phyloP scores from a whole-genome alignment of 148 eudicot genomes.

The Pharnaceum exiguum region DNA sequence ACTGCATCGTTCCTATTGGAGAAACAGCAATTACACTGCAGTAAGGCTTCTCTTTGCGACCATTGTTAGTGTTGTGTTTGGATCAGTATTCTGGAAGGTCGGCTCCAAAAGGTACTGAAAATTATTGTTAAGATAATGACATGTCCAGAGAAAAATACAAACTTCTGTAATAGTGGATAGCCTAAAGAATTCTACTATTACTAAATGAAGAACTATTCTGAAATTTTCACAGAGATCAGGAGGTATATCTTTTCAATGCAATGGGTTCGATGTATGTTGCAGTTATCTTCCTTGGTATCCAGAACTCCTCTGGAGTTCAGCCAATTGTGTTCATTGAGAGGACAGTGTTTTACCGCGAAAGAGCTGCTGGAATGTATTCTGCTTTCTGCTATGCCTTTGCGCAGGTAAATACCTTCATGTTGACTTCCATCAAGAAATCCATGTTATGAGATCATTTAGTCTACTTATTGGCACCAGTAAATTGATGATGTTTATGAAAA shows the following conservation, averaged over 20 bases:
- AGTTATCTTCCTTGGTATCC: conserved; percentile 29
- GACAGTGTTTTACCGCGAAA: conserved; percentile 38
- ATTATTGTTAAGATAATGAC: not conserved
- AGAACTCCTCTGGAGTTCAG: conserved; percentile 30
- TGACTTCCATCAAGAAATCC: no score
- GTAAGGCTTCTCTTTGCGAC: conserved; percentile 25
- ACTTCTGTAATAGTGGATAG: not conserved
- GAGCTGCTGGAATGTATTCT: conserved; percentile 28
- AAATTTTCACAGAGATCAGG: conserved; percentile 10
- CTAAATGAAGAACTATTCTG: no score
- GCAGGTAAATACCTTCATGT: conserved; percentile 29
- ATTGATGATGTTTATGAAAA: no score
- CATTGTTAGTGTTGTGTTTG: conserved; percentile 27
- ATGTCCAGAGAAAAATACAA: not conserved
- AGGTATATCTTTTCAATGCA: conserved; percentile 30
- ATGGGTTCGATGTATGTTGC: conserved; percentile 35
- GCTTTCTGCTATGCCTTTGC: conserved; percentile 42
- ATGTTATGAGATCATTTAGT: no score
- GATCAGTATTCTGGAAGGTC: conserved; percentile 41
- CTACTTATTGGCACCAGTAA: no score
- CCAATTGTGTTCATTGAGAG: conserved; percentile 36
- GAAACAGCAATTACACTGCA: conserved; percentile 45
- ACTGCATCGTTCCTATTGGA: conserved; percentile 54
- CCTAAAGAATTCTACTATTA: no score
- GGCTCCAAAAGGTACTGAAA: conserved; percentile 38